These are phyloP conservation scores for Globisporangium nodosum DNA, from an alignment of 352 stramenopile species.

Conservation along the genomic window DNA sequence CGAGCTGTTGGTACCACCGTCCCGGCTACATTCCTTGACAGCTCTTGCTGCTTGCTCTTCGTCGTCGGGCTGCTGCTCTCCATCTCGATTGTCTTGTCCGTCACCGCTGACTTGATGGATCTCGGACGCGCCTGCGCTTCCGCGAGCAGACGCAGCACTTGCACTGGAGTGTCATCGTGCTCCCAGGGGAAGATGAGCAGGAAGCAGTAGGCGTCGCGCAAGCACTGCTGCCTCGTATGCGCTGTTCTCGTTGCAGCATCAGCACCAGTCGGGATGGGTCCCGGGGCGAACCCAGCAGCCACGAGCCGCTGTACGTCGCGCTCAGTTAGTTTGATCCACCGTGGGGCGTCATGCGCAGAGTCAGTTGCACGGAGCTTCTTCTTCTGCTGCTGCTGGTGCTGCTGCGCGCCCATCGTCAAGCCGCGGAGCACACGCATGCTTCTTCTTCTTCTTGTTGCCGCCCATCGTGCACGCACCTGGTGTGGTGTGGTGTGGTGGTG, in stretches of 20 bases:
- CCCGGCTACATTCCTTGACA: no score
- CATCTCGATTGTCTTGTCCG: background rate
- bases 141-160: slow-evolving; percentile 10
- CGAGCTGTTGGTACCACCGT: no score
- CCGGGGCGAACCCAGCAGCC: background rate
- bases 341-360: background rate
- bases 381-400: no score
- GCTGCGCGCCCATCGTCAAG: no score
- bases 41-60: background rate
- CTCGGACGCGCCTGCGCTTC: background rate
- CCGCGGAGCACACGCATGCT: no score
- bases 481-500: no score
- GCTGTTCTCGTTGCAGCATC: background rate
- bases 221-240: background rate
- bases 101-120: no score
- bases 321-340: slow-evolving; percentile 6
- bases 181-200: slow-evolving; percentile 9
- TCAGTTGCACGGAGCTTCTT: no score
- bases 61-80: background rate
- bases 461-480: no score
- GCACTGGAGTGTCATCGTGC: slow-evolving; percentile 2
- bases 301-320: slow-evolving; percentile 8
- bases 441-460: no score
- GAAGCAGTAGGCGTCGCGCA: slow-evolving; percentile 8
- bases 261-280: background rate